Percentiles rank a stretch among this genome's conserved stretches.
phyloP scores from a whole-genome alignment of 257 asterid genomes.

The Petrea volubilis region DNA sequence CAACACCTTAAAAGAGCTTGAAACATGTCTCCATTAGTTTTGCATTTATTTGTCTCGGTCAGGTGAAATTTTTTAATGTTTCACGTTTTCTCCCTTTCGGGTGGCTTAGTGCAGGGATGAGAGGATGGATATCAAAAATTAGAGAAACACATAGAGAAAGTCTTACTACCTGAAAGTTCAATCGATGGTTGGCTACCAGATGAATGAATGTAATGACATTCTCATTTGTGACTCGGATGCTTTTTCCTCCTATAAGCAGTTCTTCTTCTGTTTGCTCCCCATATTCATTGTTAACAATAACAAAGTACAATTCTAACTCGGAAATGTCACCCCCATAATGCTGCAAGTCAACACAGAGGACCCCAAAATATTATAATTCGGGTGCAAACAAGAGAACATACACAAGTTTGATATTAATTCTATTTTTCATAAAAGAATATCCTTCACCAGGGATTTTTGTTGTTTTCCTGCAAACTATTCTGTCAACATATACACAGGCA shows the following conservation, averaged over 20 bases:
- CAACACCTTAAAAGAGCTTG: conserved; percentile 16
- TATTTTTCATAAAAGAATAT: not conserved
- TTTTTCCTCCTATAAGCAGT: conserved; percentile 85
- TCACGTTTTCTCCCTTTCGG: not conserved
- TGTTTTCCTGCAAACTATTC: conserved; percentile 1
- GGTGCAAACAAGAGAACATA: conserved; percentile 8
- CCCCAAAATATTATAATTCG: conserved; percentile 10
- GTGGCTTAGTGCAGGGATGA: not conserved
- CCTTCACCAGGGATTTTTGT: not conserved
- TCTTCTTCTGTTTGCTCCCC: conserved; percentile 98
- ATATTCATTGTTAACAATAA: conserved; percentile 83
- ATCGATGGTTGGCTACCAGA: conserved; percentile 90
- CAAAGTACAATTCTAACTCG: conserved; percentile 84
- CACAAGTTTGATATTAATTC: conserved; percentile 6
- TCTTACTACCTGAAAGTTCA: conserved; percentile 78
- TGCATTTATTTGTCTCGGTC: conserved; percentile 7
- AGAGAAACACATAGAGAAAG: conserved; percentile 6
- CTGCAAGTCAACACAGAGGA: conserved; percentile 52
- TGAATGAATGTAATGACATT: conserved; percentile 94
- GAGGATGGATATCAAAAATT: not conserved
- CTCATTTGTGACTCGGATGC: conserved; percentile 77
- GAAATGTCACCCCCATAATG: conserved; percentile 76
- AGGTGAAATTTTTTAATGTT: not conserved
- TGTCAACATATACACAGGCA: not conserved
- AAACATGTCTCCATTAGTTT: not conserved